Evolutionary conservation across 495 filamentous ascomycete genomes (phyloP).

Genomic region (Trichoderma orchidacearum): DNA sequence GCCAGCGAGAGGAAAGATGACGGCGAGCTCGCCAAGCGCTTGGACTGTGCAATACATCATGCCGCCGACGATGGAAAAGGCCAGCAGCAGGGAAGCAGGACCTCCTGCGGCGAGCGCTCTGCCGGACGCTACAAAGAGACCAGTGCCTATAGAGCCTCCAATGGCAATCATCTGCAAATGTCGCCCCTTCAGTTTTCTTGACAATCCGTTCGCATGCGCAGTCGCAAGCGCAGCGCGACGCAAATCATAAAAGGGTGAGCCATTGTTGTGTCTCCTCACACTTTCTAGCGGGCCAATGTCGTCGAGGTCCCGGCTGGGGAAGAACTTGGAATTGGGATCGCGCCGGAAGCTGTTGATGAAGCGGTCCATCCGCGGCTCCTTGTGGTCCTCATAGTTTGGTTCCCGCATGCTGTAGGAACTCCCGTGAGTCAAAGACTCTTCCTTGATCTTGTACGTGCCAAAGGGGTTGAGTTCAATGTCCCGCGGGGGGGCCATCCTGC

Average conservation of each 20-base stretch:
- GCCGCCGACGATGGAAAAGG: constrained; percentile 66
- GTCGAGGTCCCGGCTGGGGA: constrained; percentile 25
- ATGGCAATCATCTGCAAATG: constrained; percentile 98
- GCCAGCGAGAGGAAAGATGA: constrained; percentile 80
- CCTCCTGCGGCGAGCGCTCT: constrained; percentile 64
- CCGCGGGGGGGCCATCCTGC: constrained; percentile 3
- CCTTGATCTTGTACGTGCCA: constrained; percentile 21
- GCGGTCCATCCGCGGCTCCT: constrained; percentile 21
- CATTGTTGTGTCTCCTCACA: constrained; percentile 4
- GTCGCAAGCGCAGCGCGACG: constrained; percentile 62
- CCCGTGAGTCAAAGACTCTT: constrained; percentile 21
- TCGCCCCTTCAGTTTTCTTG: constrained; percentile 63
- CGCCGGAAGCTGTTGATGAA: constrained; percentile 70
- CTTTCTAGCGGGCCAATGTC: constrained; percentile 12
- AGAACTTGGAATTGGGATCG: constrained; percentile 55
- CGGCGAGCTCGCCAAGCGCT: constrained; percentile 83
- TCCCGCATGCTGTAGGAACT: constrained; percentile 27
- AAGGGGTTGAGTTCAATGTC: constrained; percentile 23
- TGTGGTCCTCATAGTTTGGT: constrained; percentile 17
- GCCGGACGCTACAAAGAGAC: constrained; percentile 83
- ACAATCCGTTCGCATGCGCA: constrained; percentile 55
- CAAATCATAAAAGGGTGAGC: constrained; percentile 54
- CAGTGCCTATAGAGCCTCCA: constrained; percentile 85
- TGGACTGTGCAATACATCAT: constrained; percentile 93
- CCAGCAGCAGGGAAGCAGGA: constrained; percentile 72